These are phyloP conservation scores for Trypanosomatidae sp. DNA, from an alignment of 208 protist species.

Conservation along the genomic window DNA sequence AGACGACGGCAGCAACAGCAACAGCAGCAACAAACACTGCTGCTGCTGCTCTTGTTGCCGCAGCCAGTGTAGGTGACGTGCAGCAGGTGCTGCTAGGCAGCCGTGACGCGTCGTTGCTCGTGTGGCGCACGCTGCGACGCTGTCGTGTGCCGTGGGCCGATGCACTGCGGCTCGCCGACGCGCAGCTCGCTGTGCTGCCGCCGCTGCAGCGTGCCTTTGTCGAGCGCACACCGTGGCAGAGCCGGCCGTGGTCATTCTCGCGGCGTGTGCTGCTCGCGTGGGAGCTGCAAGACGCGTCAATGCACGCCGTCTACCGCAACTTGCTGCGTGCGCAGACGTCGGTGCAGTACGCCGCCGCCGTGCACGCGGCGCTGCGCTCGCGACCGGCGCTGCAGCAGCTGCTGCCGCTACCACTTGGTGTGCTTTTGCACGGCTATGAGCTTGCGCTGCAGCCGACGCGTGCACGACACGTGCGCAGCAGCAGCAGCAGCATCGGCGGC, in stretches of 20 bases:
- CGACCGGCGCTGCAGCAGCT: conserved; percentile 34
- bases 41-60: no score
- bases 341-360: conserved; percentile 28
- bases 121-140: conserved; percentile 35
- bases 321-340: conserved; percentile 14
- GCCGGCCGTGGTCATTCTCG: conserved; percentile 7
- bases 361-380: conserved; percentile 28
- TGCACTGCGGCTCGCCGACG: conserved; percentile 17
- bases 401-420: conserved; percentile 28
- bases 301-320: conserved; percentile 12
- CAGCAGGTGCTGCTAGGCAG: neutral
- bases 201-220: conserved; percentile 17
- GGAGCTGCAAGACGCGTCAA: conserved; percentile 11
- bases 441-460: conserved; percentile 6
- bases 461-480: no score
- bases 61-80: no score
- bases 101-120: conserved; percentile 11
- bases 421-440: conserved; percentile 29
- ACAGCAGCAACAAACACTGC: no score
- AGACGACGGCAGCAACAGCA: no score
- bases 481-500: no score
- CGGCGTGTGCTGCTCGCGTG: conserved; percentile 14
- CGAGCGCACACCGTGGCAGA: neutral
- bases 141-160: conserved; percentile 31
- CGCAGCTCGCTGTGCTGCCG: conserved; percentile 23